These are phyloP conservation scores for Rhodotorula glutinis DNA, from an alignment of 1,284 basidiomycete genomes.

Conservation along the genomic window DNA sequence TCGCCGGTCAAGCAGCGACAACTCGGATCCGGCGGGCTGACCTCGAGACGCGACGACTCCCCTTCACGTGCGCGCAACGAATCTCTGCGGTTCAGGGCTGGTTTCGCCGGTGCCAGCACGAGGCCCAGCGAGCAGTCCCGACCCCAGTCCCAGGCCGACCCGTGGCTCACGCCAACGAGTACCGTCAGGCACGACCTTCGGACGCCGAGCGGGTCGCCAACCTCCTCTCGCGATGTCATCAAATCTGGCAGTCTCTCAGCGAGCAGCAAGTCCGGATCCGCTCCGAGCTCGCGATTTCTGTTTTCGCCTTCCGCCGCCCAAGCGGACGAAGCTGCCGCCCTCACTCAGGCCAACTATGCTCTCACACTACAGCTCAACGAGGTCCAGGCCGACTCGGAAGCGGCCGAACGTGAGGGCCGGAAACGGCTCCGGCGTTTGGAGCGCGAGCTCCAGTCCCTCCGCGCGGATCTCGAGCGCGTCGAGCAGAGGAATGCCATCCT, in stretches of 20 bases:
- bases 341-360: constrained; percentile 76
- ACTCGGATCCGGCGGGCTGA: too few species aligned
- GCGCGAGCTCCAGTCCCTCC: constrained; percentile 66
- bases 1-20: too few species aligned
- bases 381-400: constrained; percentile 65
- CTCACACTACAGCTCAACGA: constrained; percentile 68
- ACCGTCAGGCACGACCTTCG: background rate
- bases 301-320: constrained; percentile 50
- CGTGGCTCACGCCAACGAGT: background rate
- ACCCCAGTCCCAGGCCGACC: too few species aligned
- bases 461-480: constrained; percentile 68
- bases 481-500: constrained; percentile 61
- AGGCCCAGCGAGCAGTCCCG: too few species aligned
- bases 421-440: constrained; percentile 67
- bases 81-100: too few species aligned
- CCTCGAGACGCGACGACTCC: too few species aligned
- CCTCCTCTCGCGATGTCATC: background rate
- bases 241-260: background rate
- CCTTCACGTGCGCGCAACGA: too few species aligned
- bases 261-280: background rate
- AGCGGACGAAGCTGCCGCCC: constrained; percentile 60
- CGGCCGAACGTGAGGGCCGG: constrained; percentile 64
- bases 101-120: too few species aligned
- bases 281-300: constrained; percentile 43
- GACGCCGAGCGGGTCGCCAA: constrained; percentile 12